Evolutionary conservation across 306 rosid genomes (phyloP), one percentile per base, ranked within the genome.

Genomic region (Pueraria montana): DNA sequence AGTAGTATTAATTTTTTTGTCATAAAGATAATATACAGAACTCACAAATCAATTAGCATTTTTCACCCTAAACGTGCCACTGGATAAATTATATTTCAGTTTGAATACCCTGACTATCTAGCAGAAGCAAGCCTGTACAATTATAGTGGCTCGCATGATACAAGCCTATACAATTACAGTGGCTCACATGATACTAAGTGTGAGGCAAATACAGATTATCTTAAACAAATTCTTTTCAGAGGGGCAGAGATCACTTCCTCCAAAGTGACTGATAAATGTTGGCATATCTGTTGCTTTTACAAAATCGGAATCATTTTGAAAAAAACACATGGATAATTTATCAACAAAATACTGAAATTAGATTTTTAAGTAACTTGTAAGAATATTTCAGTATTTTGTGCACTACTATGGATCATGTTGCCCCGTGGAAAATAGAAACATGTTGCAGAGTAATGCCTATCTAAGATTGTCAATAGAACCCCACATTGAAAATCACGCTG

Each of bases 291-390:
- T 18, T 74, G 8, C 34, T 18, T 32, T 50, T 32, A 74, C n/a
- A 3, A 32, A 52, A 58, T 75, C 38, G 36, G 32, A 74, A 30
- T 82, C 53, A 55, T 42, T 17, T 17, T 65, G 71, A 8, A 20
- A 49, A 49, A 72, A 27, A 5, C 23, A 27, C 50, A 34, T 5
- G 45, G 52, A n/a, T 40, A 26, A 45, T 40, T 74, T 58, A 24
- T 58, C 82, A 67, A 67, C 55, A 77, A 46, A 66, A 21, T 20
- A 55, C 40, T 75, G 24, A 75, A 74, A 58, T 18, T 77, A 76
- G n/a, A 21, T 36, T 38, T 77, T 23, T 34, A 76, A 82, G 77
- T 45, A 67, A 42, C 18, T 23, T 18, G 48, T 23, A 13, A 32
- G 45, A 69, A 13, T 38, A 48, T 70, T 27, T 70, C 58, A 48